phyloP scores from a whole-genome alignment of 139 green algal genomes.

The Haematococcus sp. region DNA sequence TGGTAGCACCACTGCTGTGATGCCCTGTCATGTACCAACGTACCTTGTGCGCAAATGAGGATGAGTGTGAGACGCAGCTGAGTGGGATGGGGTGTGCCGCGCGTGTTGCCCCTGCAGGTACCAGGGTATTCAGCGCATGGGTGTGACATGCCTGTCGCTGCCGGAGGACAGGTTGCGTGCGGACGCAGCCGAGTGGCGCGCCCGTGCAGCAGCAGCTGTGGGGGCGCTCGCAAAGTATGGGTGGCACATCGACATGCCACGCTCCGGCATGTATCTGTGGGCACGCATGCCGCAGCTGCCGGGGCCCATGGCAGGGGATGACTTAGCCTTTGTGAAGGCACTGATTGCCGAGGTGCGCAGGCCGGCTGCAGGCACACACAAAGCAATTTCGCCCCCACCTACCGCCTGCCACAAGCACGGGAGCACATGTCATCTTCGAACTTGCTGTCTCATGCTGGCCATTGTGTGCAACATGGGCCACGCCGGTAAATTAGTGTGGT shows the following conservation, averaged over 20 bases:
- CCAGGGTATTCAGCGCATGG: conserved; percentile 50
- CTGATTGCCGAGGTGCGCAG: background rate
- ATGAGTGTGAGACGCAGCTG: too few species aligned
- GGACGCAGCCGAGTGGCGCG: conserved; percentile 31
- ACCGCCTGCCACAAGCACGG: background rate
- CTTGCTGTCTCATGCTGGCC: background rate
- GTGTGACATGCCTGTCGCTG: conserved; percentile 40
- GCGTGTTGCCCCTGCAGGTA: too few species aligned
- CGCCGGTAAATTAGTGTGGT: conserved; percentile 36
- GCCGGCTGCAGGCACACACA: too few species aligned
- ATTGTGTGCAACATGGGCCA: too few species aligned
- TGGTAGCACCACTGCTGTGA: too few species aligned
- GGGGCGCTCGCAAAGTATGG: conserved; percentile 16
- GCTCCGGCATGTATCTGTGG: conserved; percentile 53
- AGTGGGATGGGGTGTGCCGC: too few species aligned
- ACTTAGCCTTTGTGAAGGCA: background rate
- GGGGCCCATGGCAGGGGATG: background rate
- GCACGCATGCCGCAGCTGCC: conserved; percentile 20
- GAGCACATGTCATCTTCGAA: background rate
- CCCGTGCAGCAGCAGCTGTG: conserved; percentile 21
- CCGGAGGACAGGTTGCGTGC: conserved; percentile 20
- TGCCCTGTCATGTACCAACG: too few species aligned
- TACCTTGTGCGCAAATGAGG: too few species aligned
- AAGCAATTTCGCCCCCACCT: too few species aligned
- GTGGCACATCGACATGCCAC: conserved; percentile 21